Evolutionary conservation across 306 rosid species (phyloP).

Genomic region (Mimosa bimucronata): DNA sequence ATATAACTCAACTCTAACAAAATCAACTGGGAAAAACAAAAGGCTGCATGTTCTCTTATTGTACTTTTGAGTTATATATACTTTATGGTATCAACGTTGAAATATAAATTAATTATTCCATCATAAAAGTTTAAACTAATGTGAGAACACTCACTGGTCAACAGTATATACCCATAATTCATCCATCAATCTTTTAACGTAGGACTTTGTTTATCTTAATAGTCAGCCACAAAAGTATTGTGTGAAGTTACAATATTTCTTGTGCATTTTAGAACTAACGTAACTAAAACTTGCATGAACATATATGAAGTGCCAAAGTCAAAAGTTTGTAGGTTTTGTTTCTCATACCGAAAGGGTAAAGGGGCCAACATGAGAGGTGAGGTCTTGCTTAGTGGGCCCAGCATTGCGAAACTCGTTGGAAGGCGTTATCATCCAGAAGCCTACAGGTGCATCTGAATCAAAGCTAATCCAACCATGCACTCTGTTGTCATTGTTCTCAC

Average conservation of each 20-base stretch:
- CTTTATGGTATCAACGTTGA: too few relatives aligned
- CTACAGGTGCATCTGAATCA: conserved; percentile 51
- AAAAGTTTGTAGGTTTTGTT: neutral
- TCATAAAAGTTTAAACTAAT: too few relatives aligned
- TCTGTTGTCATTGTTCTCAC: conserved; percentile 54
- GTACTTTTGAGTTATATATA: neutral
- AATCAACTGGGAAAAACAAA: neutral
- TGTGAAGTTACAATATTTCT: neutral
- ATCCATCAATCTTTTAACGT: too few relatives aligned
- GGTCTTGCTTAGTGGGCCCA: conserved; percentile 89
- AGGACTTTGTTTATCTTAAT: too few relatives aligned
- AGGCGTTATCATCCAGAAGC: conserved; percentile 88
- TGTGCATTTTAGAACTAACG: neutral
- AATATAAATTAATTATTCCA: too few relatives aligned
- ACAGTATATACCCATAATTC: too few relatives aligned
- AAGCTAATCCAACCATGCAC: conserved; percentile 78
- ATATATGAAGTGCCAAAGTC: neutral
- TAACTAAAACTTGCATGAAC: too few relatives aligned
- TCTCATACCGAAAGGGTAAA: conserved; percentile 58
- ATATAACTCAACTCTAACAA: neutral
- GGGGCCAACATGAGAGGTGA: conserved; percentile 94
- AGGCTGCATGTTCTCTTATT: neutral
- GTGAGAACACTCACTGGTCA: too few relatives aligned
- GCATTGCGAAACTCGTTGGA: conserved; percentile 68
- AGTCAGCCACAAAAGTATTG: neutral